These are phyloP conservation scores for Mycena pura DNA, from an alignment of 768 basidiomycete genomes.

Conservation along the genomic window DNA sequence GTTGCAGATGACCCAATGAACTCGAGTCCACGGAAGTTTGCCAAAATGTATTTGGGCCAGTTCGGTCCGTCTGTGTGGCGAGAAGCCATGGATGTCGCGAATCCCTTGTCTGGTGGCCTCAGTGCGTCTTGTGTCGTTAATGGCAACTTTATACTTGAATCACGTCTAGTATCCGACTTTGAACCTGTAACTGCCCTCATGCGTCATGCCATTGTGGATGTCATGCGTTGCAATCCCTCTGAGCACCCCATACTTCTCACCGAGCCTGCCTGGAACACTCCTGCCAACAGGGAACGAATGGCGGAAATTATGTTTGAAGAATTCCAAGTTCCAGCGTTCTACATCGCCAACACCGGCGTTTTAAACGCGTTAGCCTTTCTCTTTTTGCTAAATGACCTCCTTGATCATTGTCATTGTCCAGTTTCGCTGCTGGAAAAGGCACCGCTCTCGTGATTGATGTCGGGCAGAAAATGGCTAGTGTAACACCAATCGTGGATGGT, in stretches of 20 bases:
- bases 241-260: conserved; percentile 95
- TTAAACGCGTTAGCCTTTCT: conserved; percentile 74
- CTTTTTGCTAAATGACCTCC: background rate
- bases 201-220: conserved; percentile 74
- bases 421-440: conserved; percentile 95
- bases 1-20: conserved; percentile 45
- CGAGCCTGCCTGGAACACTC: conserved; percentile 96
- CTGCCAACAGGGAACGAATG: conserved; percentile 92
- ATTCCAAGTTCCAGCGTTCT: conserved; percentile 93
- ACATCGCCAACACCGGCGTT: conserved; percentile 94
- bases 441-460: conserved; percentile 97
- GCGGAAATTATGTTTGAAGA: conserved; percentile 98
- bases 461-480: conserved; percentile 87
- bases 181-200: conserved; percentile 73
- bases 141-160: background rate
- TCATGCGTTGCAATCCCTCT: conserved; percentile 76
- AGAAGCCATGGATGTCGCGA: conserved; percentile 84
- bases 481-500: conserved; percentile 95
- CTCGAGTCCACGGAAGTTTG: conserved; percentile 46
- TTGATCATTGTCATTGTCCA: conserved; percentile 35
- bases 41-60: conserved; percentile 83
- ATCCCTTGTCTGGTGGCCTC: conserved; percentile 84
- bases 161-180: conserved; percentile 72
- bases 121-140: conserved; percentile 54
- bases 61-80: conserved; percentile 91